These are phyloP conservation scores for Crepidotus sp. DNA, from an alignment of 1,284 basidiomycete species.

Conservation along the genomic window DNA sequence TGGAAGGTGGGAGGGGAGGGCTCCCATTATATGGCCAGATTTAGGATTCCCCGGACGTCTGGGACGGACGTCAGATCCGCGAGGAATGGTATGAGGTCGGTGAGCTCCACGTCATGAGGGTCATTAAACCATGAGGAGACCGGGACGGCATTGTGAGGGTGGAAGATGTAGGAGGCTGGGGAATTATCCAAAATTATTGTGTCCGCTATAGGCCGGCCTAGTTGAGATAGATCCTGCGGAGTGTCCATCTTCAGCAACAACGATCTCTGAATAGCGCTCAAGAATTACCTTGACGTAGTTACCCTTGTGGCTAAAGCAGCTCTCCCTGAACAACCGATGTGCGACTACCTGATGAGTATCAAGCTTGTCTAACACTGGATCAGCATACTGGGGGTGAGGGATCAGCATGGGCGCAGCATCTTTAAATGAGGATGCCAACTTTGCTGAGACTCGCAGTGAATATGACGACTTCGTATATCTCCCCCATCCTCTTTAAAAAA, in stretches of 20 bases:
- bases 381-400: slow-evolving; percentile 67
- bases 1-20: background rate
- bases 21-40: slow-evolving; percentile 54
- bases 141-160: slow-evolving; percentile 97
- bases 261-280: background rate
- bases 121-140: slow-evolving; percentile 99
- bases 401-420: background rate
- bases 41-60: slow-evolving; percentile 89
- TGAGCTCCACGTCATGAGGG: slow-evolving; percentile 94
- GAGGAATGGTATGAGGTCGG: slow-evolving; percentile 91
- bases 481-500: slow-evolving; percentile 95
- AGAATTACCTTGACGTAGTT: slow-evolving; percentile 91
- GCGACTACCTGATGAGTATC: slow-evolving; percentile 87
- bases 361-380: slow-evolving; percentile 95
- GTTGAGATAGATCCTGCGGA: slow-evolving; percentile 85
- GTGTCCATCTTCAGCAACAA: slow-evolving; percentile 8
- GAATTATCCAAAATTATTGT: slow-evolving; percentile 99
- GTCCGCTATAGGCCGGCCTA: slow-evolving; percentile 87
- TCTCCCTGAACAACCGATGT: slow-evolving; percentile 94
- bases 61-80: slow-evolving; percentile 78
- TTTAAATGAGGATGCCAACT: slow-evolving; percentile 33
- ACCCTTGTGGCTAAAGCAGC: slow-evolving; percentile 97
- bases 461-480: slow-evolving; percentile 96
- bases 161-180: slow-evolving; percentile 98
- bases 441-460: slow-evolving; percentile 98